These are phyloP conservation scores for Lactarius quietus DNA, from an alignment of 768 basidiomycete species.

Conservation along the genomic window DNA sequence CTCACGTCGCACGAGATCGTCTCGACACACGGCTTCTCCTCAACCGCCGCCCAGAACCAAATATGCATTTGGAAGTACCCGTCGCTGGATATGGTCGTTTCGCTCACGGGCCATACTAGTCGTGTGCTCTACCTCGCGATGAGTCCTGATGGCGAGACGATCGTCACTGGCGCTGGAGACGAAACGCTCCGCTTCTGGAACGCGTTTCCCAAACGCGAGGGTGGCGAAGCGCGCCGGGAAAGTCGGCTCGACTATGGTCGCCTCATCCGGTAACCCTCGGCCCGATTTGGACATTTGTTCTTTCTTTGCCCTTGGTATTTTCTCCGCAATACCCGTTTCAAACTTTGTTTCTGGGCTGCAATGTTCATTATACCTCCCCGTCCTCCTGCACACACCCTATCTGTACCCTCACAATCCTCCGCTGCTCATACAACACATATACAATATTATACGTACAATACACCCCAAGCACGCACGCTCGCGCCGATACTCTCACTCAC, in stretches of 20 bases:
- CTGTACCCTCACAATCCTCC: conserved; percentile 15
- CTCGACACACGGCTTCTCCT: conserved; percentile 96
- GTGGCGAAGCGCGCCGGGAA: conserved; percentile 35
- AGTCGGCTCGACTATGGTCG: conserved; percentile 46
- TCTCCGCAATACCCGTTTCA: too few relatives aligned
- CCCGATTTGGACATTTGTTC: too few relatives aligned
- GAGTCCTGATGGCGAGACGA: conserved; percentile 96
- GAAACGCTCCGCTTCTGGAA: conserved; percentile 98
- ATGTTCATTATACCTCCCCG: too few relatives aligned
- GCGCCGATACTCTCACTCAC: conserved; percentile 8
- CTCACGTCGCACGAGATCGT: conserved; percentile 95
- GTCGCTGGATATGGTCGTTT: conserved; percentile 88
- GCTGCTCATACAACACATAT: conserved; percentile 2
- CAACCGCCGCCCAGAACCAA: conserved; percentile 91
- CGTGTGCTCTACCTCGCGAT: conserved; percentile 96
- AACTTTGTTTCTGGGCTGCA: conserved; percentile 11
- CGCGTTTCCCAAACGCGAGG: conserved; percentile 80
- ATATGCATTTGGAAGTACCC: conserved; percentile 97
- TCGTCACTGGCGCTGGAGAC: conserved; percentile 97
- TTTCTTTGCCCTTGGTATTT: too few relatives aligned
- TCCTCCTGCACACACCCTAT: conserved; percentile 5
- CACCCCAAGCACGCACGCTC: conserved; percentile 11
- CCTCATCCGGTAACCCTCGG: conserved; percentile 34
- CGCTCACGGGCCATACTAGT: conserved; percentile 90
- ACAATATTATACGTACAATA: conserved; percentile 13